Conservation (phyloP, 2,329 filamentous ascomycete genomes). For the Pestalotiopsis sp. region DNA sequence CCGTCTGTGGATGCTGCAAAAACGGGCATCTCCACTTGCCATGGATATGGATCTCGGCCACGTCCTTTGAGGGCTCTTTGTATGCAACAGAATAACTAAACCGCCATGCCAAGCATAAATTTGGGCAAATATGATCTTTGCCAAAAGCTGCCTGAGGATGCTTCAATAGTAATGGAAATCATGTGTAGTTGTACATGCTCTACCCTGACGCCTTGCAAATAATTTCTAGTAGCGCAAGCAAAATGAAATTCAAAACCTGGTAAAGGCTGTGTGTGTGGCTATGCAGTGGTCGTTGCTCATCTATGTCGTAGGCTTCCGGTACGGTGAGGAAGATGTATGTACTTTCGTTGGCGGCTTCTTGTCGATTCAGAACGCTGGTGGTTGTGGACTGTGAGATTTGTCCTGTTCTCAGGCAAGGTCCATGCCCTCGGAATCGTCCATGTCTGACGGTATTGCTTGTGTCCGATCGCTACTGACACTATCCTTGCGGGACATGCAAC, state of each 20-base stretch:
- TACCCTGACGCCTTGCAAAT: slow-evolving; percentile 3
- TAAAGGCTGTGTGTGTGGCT: neutral
- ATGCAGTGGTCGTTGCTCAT: neutral
- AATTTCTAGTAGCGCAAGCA: neutral
- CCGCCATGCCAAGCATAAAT: neutral
- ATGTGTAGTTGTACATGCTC: neutral
- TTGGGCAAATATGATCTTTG: neutral
- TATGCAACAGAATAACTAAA: neutral
- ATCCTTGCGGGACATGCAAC: slow-evolving; percentile 51
- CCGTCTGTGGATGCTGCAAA: neutral
- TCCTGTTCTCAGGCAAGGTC: slow-evolving; percentile 45
- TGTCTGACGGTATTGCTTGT: slow-evolving; percentile 59
- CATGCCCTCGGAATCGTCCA: slow-evolving; percentile 66
- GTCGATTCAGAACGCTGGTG: neutral
- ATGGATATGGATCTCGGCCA: neutral
- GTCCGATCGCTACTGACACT: slow-evolving; percentile 64
- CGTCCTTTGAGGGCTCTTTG: neutral
- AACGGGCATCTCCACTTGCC: neutral
- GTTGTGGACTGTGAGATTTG: neutral
- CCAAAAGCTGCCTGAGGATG: neutral
- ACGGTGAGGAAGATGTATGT: neutral
- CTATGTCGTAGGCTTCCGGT: neutral
- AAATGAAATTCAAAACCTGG: neutral
- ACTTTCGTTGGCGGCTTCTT: neutral
- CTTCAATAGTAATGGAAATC: neutral